Conservation (phyloP, 306 rosid genomes). For the Cucurbita pepo region DNA sequence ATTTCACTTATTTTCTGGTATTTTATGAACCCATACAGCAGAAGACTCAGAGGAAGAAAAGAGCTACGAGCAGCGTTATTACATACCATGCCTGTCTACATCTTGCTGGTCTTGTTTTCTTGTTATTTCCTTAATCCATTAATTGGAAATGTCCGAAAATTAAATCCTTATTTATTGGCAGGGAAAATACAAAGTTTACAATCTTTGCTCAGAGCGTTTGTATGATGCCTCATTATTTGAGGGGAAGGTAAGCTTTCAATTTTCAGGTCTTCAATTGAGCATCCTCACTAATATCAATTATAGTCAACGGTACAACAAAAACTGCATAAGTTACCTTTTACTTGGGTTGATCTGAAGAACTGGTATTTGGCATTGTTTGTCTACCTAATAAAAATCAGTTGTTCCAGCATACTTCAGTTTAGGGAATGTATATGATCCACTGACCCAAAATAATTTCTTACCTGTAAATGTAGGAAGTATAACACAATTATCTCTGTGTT, state of each 20-base stretch:
- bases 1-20: not conserved
- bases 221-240: slow-evolving; percentile 80
- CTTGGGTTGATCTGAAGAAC: slow-evolving; percentile 6
- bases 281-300: not conserved
- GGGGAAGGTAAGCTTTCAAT: slow-evolving; percentile 57
- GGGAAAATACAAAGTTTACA: slow-evolving; percentile 93
- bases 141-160: slow-evolving; percentile 1
- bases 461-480: not conserved
- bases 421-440: not conserved
- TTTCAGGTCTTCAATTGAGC: not conserved
- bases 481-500: not conserved
- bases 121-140: not conserved
- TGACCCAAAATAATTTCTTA: not conserved
- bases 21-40: not conserved
- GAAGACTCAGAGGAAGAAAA: not conserved
- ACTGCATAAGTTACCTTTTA: not conserved
- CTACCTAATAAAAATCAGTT: not conserved
- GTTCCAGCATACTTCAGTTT: not conserved
- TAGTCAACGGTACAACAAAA: not conserved
- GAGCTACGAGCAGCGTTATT: not conserved
- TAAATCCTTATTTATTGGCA: slow-evolving; percentile 18
- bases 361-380: not conserved
- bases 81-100: not conserved
- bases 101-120: not conserved
- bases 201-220: slow-evolving; percentile 94